These are phyloP conservation scores for Phtheirospermum japonicum DNA, from an alignment of 257 asterid species.

Conservation along the genomic window DNA sequence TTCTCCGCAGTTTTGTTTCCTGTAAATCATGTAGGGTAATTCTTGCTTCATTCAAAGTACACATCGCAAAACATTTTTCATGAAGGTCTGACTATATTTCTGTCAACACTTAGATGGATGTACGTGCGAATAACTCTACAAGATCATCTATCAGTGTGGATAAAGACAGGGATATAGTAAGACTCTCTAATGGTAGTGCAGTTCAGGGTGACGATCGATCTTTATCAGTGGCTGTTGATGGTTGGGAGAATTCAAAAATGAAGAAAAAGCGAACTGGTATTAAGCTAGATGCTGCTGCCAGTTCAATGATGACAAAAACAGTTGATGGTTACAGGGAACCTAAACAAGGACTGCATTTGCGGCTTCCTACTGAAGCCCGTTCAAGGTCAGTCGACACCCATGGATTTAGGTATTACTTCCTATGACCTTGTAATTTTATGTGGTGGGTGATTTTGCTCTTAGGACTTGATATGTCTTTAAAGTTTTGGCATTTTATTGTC, in stretches of 20 bases:
- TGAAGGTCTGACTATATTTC: slow-evolving; percentile 31
- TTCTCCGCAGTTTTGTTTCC: slow-evolving; percentile 20
- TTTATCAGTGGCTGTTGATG: slow-evolving; percentile 58
- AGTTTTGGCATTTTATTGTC: slow-evolving; percentile 17
- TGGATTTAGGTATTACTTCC: slow-evolving; percentile 60
- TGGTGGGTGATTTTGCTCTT: slow-evolving; percentile 18
- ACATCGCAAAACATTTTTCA: slow-evolving; percentile 14
- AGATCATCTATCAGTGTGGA: slow-evolving; percentile 57
- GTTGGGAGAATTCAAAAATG: slow-evolving; percentile 92
- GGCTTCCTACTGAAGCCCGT: slow-evolving; percentile 60
- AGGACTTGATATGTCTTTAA: slow-evolving; percentile 15
- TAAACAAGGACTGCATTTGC: slow-evolving; percentile 66
- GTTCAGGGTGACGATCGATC: slow-evolving; percentile 64
- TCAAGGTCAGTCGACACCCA: slow-evolving; percentile 66
- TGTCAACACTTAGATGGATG: slow-evolving; percentile 53
- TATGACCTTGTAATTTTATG: slow-evolving; percentile 16
- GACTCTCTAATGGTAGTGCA: slow-evolving; percentile 53
- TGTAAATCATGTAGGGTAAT: slow-evolving; percentile 16
- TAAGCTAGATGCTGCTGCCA: slow-evolving; percentile 60
- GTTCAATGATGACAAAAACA: slow-evolving; percentile 47
- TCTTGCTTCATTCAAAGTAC: slow-evolving; percentile 24
- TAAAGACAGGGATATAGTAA: slow-evolving; percentile 64
- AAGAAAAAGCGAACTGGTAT: slow-evolving; percentile 90
- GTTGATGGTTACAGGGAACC: slow-evolving; percentile 67
- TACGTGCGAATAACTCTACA: slow-evolving; percentile 53